Conservation (phyloP, 352 stramenopile genomes). For the Phytophthora pseudosyringae region DNA sequence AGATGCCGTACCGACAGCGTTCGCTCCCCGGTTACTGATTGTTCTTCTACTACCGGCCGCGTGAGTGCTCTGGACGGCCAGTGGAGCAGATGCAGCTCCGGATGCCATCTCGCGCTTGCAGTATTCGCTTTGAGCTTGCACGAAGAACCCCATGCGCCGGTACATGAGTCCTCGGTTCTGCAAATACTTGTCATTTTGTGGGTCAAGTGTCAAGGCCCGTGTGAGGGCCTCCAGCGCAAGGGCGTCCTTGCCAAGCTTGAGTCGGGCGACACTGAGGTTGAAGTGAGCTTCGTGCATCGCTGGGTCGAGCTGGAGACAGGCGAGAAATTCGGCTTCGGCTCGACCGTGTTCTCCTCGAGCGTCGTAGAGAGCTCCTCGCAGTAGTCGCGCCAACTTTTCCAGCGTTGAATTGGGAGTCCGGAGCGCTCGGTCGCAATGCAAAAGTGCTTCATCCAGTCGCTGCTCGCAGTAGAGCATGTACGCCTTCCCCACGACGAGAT, state of each 20-base stretch:
- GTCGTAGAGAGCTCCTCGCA: slow-evolving; percentile 68
- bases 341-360: slow-evolving; percentile 45
- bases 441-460: slow-evolving; percentile 60
- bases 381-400: slow-evolving; percentile 65
- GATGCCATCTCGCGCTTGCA: slow-evolving; percentile 43
- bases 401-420: slow-evolving; percentile 57
- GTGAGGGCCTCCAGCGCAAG: slow-evolving; percentile 46
- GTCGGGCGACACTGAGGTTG: slow-evolving; percentile 56
- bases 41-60: slow-evolving; percentile 15
- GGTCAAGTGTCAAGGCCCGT: slow-evolving; percentile 46
- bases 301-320: slow-evolving; percentile 50
- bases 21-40: slow-evolving; percentile 33
- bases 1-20: neutral
- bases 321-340: slow-evolving; percentile 59
- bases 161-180: slow-evolving; percentile 64
- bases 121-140: slow-evolving; percentile 59
- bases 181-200: slow-evolving; percentile 54
- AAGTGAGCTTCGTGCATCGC: slow-evolving; percentile 70
- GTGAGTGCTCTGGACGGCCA: neutral
- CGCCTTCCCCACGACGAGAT: slow-evolving; percentile 59
- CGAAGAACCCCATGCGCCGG: slow-evolving; percentile 56
- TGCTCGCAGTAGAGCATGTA: slow-evolving; percentile 66
- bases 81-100: neutral
- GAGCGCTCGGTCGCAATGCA: slow-evolving; percentile 61
- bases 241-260: slow-evolving; percentile 58